Evolutionary conservation across 2,329 filamentous ascomycete genomes (phyloP).

Genomic region (Xylogone sp.): DNA sequence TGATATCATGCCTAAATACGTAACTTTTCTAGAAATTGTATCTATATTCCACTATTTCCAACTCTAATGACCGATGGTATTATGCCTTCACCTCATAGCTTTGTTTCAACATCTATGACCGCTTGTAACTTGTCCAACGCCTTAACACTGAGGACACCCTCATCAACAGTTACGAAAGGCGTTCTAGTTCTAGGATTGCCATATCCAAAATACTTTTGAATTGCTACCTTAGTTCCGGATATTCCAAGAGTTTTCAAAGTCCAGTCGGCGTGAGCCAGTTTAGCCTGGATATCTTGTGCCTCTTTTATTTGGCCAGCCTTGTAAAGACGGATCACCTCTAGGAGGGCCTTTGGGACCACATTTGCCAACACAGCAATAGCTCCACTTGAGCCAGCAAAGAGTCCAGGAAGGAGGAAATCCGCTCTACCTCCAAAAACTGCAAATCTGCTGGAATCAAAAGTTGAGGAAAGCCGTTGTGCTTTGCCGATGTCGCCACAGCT

Average conservation of each 20-base stretch:
- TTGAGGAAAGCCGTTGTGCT: constrained; percentile 48
- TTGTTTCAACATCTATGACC: not conserved
- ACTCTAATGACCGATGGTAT: too few relatives aligned
- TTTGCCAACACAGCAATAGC: constrained; percentile 68
- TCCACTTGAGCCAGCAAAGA: constrained; percentile 64
- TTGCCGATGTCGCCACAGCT: constrained; percentile 50
- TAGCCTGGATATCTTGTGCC: constrained; percentile 55
- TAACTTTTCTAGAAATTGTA: too few relatives aligned
- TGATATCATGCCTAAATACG: too few relatives aligned
- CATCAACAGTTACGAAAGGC: constrained; percentile 15
- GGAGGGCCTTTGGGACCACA: constrained; percentile 59
- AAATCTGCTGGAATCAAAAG: constrained; percentile 44
- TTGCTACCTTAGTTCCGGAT: constrained; percentile 59
- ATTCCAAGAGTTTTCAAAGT: constrained; percentile 61
- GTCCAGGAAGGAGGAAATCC: constrained; percentile 66
- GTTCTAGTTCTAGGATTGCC: constrained; percentile 36
- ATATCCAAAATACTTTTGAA: constrained; percentile 58
- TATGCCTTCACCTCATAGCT: too few relatives aligned
- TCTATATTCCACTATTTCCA: too few relatives aligned
- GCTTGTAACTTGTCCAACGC: not conserved
- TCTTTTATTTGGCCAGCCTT: constrained; percentile 50
- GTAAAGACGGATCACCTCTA: constrained; percentile 55
- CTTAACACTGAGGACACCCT: not conserved
- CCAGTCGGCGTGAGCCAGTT: constrained; percentile 65
- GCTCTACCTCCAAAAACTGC: constrained; percentile 66